A percentile compares a stretch with the other conserved stretches of the same genome.
Conservation (phyloP, 2,329 filamentous ascomycete genomes). For the Aspergillus sp. region DNA sequence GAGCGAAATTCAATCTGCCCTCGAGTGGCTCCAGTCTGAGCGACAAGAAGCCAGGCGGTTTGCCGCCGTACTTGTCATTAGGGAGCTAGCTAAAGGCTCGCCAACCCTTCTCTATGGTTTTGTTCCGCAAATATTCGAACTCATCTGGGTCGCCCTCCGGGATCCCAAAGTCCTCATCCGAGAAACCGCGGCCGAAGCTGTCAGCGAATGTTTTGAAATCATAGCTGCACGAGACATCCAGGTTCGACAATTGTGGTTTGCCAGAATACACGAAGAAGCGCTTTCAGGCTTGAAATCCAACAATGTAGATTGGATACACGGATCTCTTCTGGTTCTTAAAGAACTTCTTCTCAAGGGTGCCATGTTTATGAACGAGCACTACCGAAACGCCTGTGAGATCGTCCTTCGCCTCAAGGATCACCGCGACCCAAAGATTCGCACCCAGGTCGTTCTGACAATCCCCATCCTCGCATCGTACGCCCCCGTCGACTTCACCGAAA, state of each 20-base stretch:
- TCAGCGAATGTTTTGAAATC: slow-evolving; percentile 93
- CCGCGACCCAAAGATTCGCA: slow-evolving; percentile 77
- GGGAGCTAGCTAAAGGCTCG: slow-evolving; percentile 86
- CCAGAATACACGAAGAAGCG: slow-evolving; percentile 83
- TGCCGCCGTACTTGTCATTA: slow-evolving; percentile 83
- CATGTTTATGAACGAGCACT: slow-evolving; percentile 98
- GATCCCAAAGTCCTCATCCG: slow-evolving; percentile 89
- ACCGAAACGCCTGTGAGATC: slow-evolving; percentile 87
- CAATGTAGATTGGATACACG: slow-evolving; percentile 84
- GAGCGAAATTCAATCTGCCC: slow-evolving; percentile 89
- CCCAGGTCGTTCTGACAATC: slow-evolving; percentile 85
- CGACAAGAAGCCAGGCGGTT: slow-evolving; percentile 89
- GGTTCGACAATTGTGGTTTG: slow-evolving; percentile 83
- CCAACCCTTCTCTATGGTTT: slow-evolving; percentile 94
- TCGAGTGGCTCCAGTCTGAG: slow-evolving; percentile 96
- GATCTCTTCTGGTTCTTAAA: slow-evolving; percentile 87
- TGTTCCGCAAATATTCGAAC: slow-evolving; percentile 89
- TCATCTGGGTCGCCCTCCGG: slow-evolving; percentile 90
- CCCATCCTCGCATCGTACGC: slow-evolving; percentile 90
- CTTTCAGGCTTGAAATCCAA: slow-evolving; percentile 72
- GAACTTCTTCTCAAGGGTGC: slow-evolving; percentile 90
- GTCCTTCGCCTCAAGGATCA: slow-evolving; percentile 92
- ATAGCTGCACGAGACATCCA: slow-evolving; percentile 87
- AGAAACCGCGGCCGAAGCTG: slow-evolving; percentile 84
- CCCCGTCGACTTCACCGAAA: slow-evolving; percentile 80